Percentiles rank a stretch among this genome's conserved stretches.
Conservation (phyloP, 23 red algal species). For the Chondrus crispus region DNA sequence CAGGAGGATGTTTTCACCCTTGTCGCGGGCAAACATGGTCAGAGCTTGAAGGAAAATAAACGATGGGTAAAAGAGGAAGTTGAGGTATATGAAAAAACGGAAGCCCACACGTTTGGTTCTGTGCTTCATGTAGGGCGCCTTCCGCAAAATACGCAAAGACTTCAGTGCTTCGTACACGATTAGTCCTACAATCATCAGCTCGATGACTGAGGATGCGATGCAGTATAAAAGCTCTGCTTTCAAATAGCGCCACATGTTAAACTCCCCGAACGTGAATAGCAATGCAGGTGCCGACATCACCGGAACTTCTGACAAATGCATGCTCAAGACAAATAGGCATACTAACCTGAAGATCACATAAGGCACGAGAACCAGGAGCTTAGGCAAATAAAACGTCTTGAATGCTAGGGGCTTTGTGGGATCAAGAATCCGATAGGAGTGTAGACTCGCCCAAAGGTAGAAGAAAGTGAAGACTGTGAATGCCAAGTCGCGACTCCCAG, state of each 20-base stretch:
- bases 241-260: constrained; percentile 1
- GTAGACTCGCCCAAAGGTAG: constrained; percentile 61
- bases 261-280: constrained; percentile 17
- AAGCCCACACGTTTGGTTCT: constrained; percentile 76
- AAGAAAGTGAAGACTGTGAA: constrained; percentile 52
- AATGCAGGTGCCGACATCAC: constrained; percentile 41
- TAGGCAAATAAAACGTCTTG: constrained; percentile 55
- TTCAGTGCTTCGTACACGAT: constrained; percentile 24
- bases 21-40: constrained; percentile 28
- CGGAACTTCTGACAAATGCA: constrained; percentile 37
- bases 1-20: not conserved
- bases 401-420: constrained; percentile 29
- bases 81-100: constrained; percentile 75
- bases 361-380: constrained; percentile 43
- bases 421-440: constrained; percentile 71
- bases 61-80: constrained; percentile 59
- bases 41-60: constrained; percentile 34
- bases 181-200: constrained; percentile 26
- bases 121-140: constrained; percentile 66
- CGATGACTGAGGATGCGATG: constrained; percentile 15
- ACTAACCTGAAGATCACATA: constrained; percentile 27
- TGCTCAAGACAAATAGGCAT: not conserved
- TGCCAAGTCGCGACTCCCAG: constrained; percentile 3
- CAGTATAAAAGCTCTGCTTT: not conserved
- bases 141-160: constrained; percentile 38